A percentile compares a stretch with the other conserved stretches of the same genome.
Evolutionary conservation across 345 rosid species (phyloP).

Genomic region (Citropsis articulata): DNA sequence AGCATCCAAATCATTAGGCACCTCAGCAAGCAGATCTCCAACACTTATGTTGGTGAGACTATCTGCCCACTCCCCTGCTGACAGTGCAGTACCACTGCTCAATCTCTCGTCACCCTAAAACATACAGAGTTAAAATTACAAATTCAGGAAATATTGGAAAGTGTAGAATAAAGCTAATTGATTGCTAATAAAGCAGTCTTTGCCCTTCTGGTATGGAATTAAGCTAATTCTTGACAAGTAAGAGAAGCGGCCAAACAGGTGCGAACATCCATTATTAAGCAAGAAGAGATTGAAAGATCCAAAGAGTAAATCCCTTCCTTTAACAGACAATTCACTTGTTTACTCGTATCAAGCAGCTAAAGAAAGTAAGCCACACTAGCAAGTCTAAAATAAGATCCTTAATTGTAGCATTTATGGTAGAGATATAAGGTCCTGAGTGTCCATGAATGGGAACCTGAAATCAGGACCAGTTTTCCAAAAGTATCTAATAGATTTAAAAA

Average conservation of each 20-base stretch:
- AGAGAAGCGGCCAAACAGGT: background rate
- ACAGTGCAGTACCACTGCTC: slow-evolving; percentile 34
- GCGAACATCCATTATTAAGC: background rate
- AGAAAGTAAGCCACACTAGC: background rate
- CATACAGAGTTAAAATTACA: slow-evolving; percentile 5
- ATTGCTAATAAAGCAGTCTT: background rate
- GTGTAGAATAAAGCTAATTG: background rate
- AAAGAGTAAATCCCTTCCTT: background rate
- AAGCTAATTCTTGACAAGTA: background rate
- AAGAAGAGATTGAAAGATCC: background rate
- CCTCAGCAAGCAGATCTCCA: slow-evolving; percentile 86
- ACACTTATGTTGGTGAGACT: slow-evolving; percentile 87
- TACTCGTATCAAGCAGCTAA: background rate
- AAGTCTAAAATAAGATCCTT: background rate
- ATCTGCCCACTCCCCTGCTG: slow-evolving; percentile 96
- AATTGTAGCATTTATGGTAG: background rate
- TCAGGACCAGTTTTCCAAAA: background rate
- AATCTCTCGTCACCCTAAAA: slow-evolving; percentile 43
- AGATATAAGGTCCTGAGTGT: background rate
- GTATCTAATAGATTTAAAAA: background rate
- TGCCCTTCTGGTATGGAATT: background rate
- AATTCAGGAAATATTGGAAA: slow-evolving; percentile 8
- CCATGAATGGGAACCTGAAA: slow-evolving; percentile 6
- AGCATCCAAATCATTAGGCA: slow-evolving; percentile 44
- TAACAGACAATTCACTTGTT: background rate